These are phyloP conservation scores for Tolypocladium inflatum DNA, from an alignment of 2,329 filamentous ascomycete species.

Conservation along the genomic window DNA sequence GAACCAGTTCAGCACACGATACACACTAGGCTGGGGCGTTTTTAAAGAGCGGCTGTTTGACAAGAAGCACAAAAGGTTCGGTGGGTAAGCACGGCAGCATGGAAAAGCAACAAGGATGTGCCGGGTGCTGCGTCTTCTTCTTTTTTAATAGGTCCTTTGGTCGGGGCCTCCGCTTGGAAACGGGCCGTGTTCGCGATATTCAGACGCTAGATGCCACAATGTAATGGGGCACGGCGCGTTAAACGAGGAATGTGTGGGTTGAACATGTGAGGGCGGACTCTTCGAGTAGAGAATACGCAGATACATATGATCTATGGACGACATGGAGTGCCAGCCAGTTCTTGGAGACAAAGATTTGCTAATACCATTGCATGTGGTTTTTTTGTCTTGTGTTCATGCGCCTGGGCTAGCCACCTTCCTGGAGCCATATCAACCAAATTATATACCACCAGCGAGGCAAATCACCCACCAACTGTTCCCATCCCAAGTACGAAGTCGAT, in stretches of 20 bases:
- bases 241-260: neutral
- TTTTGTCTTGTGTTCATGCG: neutral
- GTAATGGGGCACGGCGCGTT: too few relatives aligned
- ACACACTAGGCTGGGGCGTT: neutral
- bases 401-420: too few relatives aligned
- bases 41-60: neutral
- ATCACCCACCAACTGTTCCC: too few relatives aligned
- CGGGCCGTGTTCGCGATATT: neutral
- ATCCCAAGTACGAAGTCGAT: too few relatives aligned
- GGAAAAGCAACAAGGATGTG: neutral
- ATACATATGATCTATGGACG: neutral
- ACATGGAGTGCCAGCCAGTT: neutral
- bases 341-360: neutral
- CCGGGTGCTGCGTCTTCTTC: neutral
- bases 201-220: neutral
- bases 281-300: neutral
- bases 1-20: neutral
- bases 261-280: neutral
- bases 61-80: neutral
- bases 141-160: neutral
- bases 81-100: neutral
- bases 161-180: neutral
- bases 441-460: too few relatives aligned
- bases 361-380: neutral
- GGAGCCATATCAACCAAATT: too few relatives aligned